A percentile compares a stretch with the other conserved stretches of the same genome.
These are phyloP conservation scores for Fraxinus nigra DNA, from an alignment of 305 asterid genomes.

Conservation along the genomic window DNA sequence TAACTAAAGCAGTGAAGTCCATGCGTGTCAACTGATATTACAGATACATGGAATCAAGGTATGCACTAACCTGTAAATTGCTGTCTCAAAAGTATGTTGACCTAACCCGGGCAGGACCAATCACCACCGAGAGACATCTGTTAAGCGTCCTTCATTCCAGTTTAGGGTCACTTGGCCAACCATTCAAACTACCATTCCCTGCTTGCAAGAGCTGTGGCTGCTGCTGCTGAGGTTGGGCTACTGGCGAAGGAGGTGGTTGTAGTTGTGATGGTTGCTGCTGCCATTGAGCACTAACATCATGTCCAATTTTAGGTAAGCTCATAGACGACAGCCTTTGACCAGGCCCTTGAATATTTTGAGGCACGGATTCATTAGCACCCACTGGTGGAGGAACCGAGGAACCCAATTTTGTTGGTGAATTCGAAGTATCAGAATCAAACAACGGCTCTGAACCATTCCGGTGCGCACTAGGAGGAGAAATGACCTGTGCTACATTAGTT, in stretches of 20 bases:
- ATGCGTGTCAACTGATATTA: conserved; percentile 7
- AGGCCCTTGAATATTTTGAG: conserved; percentile 38
- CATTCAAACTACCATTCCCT: conserved; percentile 47
- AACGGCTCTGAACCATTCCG: conserved; percentile 50
- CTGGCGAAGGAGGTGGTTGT: conserved; percentile 45
- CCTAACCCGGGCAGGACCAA: conserved; percentile 36
- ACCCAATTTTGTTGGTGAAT: conserved; percentile 38
- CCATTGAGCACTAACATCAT: conserved; percentile 38
- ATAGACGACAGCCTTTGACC: conserved; percentile 37
- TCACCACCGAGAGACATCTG: conserved; percentile 27
- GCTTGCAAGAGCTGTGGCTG: conserved; percentile 47
- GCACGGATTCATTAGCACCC: conserved; percentile 34
- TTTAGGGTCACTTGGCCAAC: conserved; percentile 50
- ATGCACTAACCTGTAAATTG: conserved; percentile 47
- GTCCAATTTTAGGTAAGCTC: conserved; percentile 34
- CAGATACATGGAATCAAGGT: conserved; percentile 12
- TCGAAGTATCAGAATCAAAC: conserved; percentile 39
- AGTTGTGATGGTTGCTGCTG: conserved; percentile 44
- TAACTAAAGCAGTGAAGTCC: background rate
- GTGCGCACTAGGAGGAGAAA: conserved; percentile 28
- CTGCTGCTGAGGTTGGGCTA: conserved; percentile 44
- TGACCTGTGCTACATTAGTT: conserved; percentile 23
- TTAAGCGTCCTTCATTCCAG: conserved; percentile 47
- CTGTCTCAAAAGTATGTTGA: conserved; percentile 35
- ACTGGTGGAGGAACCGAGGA: conserved; percentile 38